phyloP scores from a whole-genome alignment of 1,284 basidiomycete genomes.

The Ganoderma lingzhi region DNA sequence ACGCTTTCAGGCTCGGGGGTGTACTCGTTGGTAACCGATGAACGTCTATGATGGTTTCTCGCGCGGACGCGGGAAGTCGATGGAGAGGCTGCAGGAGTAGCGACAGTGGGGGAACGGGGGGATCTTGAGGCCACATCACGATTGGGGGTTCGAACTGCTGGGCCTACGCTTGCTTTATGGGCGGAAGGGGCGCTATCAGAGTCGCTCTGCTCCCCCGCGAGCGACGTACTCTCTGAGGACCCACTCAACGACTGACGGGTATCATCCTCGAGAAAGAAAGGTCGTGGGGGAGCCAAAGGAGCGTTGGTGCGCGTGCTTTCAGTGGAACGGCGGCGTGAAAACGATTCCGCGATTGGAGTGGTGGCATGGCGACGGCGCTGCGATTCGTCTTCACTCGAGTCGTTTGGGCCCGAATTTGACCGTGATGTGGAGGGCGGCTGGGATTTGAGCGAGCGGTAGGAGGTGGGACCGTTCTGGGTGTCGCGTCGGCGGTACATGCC shows the following conservation, averaged over 20 bases:
- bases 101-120: neutral
- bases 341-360: slow-evolving; percentile 33
- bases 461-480: slow-evolving; percentile 27
- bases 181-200: slow-evolving; percentile 35
- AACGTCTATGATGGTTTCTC: slow-evolving; percentile 37
- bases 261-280: slow-evolving; percentile 37
- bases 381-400: slow-evolving; percentile 38
- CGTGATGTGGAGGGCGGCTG: slow-evolving; percentile 31
- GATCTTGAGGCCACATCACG: slow-evolving; percentile 3
- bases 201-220: slow-evolving; percentile 37
- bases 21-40: slow-evolving; percentile 35
- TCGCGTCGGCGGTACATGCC: slow-evolving; percentile 40
- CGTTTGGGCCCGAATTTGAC: slow-evolving; percentile 25
- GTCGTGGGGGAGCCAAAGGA: slow-evolving; percentile 33
- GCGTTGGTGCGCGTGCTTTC: slow-evolving; percentile 14
- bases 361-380: slow-evolving; percentile 29
- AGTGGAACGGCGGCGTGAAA: slow-evolving; percentile 26
- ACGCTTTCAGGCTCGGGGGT: slow-evolving; percentile 26
- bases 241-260: slow-evolving; percentile 38
- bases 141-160: neutral
- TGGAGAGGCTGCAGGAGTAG: slow-evolving; percentile 15
- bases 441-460: slow-evolving; percentile 37
- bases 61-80: slow-evolving; percentile 26
- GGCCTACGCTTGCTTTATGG: slow-evolving; percentile 24
- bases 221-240: slow-evolving; percentile 29